Base-by-base conservation (phyloP, 2,329 filamentous ascomycete genomes). In the Parasarocladium wereldwijsianum region DNA sequence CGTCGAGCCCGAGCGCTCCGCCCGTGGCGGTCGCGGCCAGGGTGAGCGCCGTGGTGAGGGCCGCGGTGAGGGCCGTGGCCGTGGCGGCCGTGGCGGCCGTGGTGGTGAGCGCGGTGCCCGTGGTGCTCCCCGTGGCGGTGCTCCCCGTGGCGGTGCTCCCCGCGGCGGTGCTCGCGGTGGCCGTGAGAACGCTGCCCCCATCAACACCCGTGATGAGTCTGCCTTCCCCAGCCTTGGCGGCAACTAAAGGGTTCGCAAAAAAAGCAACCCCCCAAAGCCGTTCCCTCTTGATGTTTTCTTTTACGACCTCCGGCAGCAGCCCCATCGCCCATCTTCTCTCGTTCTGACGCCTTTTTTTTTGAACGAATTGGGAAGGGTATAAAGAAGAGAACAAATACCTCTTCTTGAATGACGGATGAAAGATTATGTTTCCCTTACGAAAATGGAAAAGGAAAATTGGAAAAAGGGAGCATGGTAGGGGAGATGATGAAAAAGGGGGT, bases 1-100 rank as follows among this genome's bases (percentile, higher is more conserved):
- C 54, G 67, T 82, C 45, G 81, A 87, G 63, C 66, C 70, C 35
- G 66, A 75, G 44, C 70, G 73, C 39, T 47, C 57, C 41, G 57
- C 64, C 35, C 57, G 60, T 40, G 61, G 64, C 42, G 65, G 70
- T 42, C 57, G 66, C 42, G 58, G 65, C 32, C 62, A 59, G 36
- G 51, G 58, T 27, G 58, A 64, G 34, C 61, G 62, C 37, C 63
- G 66, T 41, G 66, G 69, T 38, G 66, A 60, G 35, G 55, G 54
- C 42, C 57, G 64, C 38, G 59, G 59, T 27, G 55, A 53, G 31
- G 60, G 59, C 40, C 61, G 64, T 37, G 62, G 63, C 41, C 62
- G 66, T 39, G 58, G 60, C 40, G 55, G 55, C 41, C 54, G 62
- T 45, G 50, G 40, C 38, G 45, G 43, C 33, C 49, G 61, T 37